Conservation (phyloP, 179 eudicot species). For the Spinacia oleracea region DNA sequence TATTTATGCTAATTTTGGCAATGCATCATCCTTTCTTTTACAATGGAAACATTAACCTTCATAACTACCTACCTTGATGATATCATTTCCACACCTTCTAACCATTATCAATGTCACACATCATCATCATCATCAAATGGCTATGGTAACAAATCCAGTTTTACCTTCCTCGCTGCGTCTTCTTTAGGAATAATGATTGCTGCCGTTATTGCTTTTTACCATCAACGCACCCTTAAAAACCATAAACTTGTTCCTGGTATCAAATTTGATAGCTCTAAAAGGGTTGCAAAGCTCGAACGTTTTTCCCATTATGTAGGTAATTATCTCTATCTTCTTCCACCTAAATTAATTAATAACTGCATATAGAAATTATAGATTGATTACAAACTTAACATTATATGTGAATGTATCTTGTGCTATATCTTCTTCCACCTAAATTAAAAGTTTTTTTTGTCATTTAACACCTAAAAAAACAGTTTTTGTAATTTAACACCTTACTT, state of each 20-base stretch:
- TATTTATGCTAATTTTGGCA: slow-evolving; percentile 11
- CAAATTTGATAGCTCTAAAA: slow-evolving; percentile 52
- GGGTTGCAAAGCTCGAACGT: slow-evolving; percentile 66
- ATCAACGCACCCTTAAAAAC: slow-evolving; percentile 46
- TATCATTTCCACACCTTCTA: slow-evolving; percentile 15
- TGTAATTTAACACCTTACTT: no score
- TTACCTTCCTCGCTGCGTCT: slow-evolving; percentile 57
- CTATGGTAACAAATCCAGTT: slow-evolving; percentile 40
- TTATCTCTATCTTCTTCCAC: slow-evolving; percentile 10
- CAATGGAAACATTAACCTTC: slow-evolving; percentile 36
- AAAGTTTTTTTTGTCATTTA: no score
- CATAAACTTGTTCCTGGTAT: slow-evolving; percentile 57
- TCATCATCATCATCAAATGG: slow-evolving; percentile 27
- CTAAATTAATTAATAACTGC: neutral
- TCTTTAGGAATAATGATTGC: slow-evolving; percentile 63
- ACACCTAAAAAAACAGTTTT: no score
- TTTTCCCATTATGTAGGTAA: slow-evolving; percentile 96
- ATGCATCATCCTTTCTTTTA: slow-evolving; percentile 28
- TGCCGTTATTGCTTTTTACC: slow-evolving; percentile 45
- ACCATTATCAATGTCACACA: slow-evolving; percentile 29
- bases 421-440: no score
- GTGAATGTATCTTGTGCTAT: no score
- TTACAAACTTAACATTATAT: neutral
- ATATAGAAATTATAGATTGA: neutral
- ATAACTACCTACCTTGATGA: slow-evolving; percentile 19